phyloP scores from a whole-genome alignment of 805 yeast genomes.

The Wickerhamomyces ciferrii region DNA sequence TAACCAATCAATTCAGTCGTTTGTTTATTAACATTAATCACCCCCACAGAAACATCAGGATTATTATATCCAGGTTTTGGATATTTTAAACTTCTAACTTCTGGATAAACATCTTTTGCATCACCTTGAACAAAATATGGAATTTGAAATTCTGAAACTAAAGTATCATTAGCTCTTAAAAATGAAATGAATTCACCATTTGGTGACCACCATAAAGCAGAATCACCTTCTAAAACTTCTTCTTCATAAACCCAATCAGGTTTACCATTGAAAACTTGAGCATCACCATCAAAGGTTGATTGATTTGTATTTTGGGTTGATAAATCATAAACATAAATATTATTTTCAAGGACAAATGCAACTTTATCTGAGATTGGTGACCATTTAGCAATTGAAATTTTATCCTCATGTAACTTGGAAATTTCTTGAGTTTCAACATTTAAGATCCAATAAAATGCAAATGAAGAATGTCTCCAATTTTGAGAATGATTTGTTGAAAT shows the following conservation, averaged over 20 bases:
- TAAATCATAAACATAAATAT: slow-evolving; percentile 54
- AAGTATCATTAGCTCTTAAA: slow-evolving; percentile 65
- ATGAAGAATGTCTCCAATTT: slow-evolving; percentile 51
- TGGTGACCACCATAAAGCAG: slow-evolving; percentile 87
- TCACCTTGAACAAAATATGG: slow-evolving; percentile 65
- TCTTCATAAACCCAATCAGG: slow-evolving; percentile 97
- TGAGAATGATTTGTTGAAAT: slow-evolving; percentile 56
- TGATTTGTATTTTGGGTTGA: slow-evolving; percentile 21
- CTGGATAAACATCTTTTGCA: slow-evolving; percentile 52
- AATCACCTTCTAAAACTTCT: slow-evolving; percentile 68
- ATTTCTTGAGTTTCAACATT: slow-evolving; percentile 24
- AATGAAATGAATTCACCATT: slow-evolving; percentile 59
- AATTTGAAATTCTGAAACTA: slow-evolving; percentile 66
- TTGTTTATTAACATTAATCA: slow-evolving; percentile 31
- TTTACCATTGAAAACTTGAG: slow-evolving; percentile 72
- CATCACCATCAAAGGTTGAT: slow-evolving; percentile 68
- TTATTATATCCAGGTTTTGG: slow-evolving; percentile 82
- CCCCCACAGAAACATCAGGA: slow-evolving; percentile 54
- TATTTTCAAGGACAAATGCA: slow-evolving; percentile 64
- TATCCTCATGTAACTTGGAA: slow-evolving; percentile 21
- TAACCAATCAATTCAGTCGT: slow-evolving; percentile 36
- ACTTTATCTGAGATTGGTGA: slow-evolving; percentile 65
- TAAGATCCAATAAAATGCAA: slow-evolving; percentile 38
- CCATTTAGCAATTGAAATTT: slow-evolving; percentile 53
- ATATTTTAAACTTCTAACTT: slow-evolving; percentile 56